Evolutionary conservation across 1,139 yeast genomes (phyloP), one percentile per base, ranked within the genome.

Genomic region (Maudiozyma humilis): DNA sequence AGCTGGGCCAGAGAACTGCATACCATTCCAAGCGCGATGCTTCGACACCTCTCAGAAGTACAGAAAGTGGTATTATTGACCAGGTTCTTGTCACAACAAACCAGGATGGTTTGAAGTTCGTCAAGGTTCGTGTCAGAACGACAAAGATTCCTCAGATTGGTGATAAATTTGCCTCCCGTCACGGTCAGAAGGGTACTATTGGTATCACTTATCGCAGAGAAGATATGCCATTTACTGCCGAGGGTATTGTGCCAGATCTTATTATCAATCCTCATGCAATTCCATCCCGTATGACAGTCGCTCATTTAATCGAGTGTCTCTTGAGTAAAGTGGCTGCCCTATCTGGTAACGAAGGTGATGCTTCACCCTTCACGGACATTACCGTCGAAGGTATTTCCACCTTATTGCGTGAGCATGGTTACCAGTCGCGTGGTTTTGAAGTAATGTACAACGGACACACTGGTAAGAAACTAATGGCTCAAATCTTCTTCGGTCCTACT

Each of bases 201-300:
- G 99, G 99, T 79, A 94, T 91, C 50, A 91, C 98, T 1, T 93
- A 91, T 64, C 79, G 97, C 63, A 93, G 91, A 65, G 99, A 91
- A 68, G 99, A 91, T 66, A 91, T 91, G 97, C 99, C 98, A 29
- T 91, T 93, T 65, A 82, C 95, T n/a, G 74, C 86, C 2, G 93
- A 91, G 67, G 99, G 99, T 64, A 69, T 89, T 62, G 96, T 89
- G 31, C 99, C 99, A 4, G 99, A 91, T 70, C 75, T 91, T 64
- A 86, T 91, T 59, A 91, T 91, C 65, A 91, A 91, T 66, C 99
- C 99, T 0, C 99, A 91, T 69, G 98, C 98, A 62, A 91, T 91
- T 76, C 99, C 99, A 56, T 91, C 98, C 47, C 96, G 99, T 76
- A 91, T 91, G 99, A 91, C 99, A 41, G 98, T 91, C 49, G 99